A percentile compares a stretch with the other conserved stretches of the same genome.
These are phyloP conservation scores for Lippia alba DNA, from an alignment of 305 asterid genomes.

Conservation along the genomic window DNA sequence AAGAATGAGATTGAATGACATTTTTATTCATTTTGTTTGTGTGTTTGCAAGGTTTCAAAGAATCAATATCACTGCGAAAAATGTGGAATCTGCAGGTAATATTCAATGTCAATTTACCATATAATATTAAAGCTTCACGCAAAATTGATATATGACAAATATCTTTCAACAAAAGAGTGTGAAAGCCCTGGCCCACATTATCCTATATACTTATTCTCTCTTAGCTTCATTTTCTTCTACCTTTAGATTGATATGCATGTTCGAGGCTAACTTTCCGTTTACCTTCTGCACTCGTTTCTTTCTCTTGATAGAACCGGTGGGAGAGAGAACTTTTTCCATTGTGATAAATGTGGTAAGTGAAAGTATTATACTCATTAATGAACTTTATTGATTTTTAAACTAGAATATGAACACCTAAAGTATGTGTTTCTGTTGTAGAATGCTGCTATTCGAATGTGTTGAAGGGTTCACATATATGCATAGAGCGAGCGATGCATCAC, in stretches of 20 bases:
- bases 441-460: slow-evolving; percentile 73
- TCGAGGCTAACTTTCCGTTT: slow-evolving; percentile 24
- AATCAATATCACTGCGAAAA: slow-evolving; percentile 79
- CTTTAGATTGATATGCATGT: neutral
- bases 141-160: slow-evolving; percentile 15
- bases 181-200: slow-evolving; percentile 38
- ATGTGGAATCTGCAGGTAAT: slow-evolving; percentile 91
- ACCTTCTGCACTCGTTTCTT: slow-evolving; percentile 1
- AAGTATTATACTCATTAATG: neutral
- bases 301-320: slow-evolving; percentile 76
- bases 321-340: slow-evolving; percentile 72
- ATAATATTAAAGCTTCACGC: slow-evolving; percentile 21
- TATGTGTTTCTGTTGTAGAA: slow-evolving; percentile 43
- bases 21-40: slow-evolving; percentile 1
- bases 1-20: slow-evolving; percentile 4
- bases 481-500: slow-evolving; percentile 93
- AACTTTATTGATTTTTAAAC: slow-evolving; percentile 8
- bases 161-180: slow-evolving; percentile 23
- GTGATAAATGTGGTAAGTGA: slow-evolving; percentile 70
- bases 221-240: slow-evolving; percentile 18
- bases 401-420: neutral
- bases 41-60: slow-evolving; percentile 60
- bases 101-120: neutral
- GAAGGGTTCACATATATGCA: slow-evolving; percentile 71
- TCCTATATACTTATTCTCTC: slow-evolving; percentile 31